Base-by-base conservation (phyloP, 139 green algal species). In the Trebouxia sp. region DNA sequence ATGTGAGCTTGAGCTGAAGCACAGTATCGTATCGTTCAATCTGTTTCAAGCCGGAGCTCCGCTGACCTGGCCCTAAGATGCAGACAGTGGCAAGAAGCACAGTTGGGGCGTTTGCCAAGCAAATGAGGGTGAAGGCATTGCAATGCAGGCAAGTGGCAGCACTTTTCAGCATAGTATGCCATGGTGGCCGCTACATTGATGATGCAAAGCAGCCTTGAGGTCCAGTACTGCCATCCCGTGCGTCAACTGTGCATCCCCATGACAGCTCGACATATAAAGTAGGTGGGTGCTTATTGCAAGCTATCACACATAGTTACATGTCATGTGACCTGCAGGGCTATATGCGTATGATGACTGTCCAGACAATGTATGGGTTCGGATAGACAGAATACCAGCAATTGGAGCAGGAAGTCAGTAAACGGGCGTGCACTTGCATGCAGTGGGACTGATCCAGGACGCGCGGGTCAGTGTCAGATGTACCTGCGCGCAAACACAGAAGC, bases 11-110 rank as follows among this genome's bases (percentile, higher is more conserved):
- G 24, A 69, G 30, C 2, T 69, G 5, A 9, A 9, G 30, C 28
- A 26, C 58, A 10, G 1, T 69, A 2, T 4, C 24, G 4, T n/a
- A 69, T 42, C n/a, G n/a, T n/a, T n/a, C n/a, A 38, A 42, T 3
- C 30, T 69, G 6, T 37, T 42, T 30, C 30, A 26, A 43, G 58
- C 58, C 30, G 26, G 26, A 32, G 5, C 38, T 26, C 17, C 26
- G 11, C 55, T 38, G 4, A 66, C 26, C 7, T 9, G 11, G 12
- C 26, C 55, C n/a, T 3, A 38, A 6, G 7, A 6, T 42, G 58
- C 58, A 69, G 58, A 43, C 30, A 42, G 7, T 22, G 58, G 58
- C 58, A 69, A 42, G 30, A 69, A 69, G 58, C 58, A 69, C 58
- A 69, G 30, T 43, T 69, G 58, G 30, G 58, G 58, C 1, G 28